These are phyloP conservation scores for Sphagnum tenellum DNA, from an alignment of 225 moss, liverwort and hornwort genomes.

Conservation along the genomic window DNA sequence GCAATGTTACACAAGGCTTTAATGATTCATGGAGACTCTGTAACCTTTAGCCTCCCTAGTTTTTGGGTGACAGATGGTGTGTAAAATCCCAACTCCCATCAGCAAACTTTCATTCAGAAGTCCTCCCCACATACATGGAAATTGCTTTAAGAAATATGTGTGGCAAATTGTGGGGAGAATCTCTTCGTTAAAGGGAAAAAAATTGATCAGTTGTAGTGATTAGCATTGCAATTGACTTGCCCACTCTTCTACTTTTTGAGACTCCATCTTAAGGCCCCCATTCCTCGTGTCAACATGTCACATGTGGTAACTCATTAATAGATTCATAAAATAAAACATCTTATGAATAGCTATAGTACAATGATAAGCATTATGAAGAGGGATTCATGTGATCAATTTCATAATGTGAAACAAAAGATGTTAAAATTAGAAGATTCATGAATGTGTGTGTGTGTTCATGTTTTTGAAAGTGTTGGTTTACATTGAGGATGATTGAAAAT, in stretches of 20 bases:
- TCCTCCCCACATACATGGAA: constrained; percentile 98
- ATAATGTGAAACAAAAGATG: too few relatives aligned
- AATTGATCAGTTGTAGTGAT: constrained; percentile 97
- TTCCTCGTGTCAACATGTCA: constrained; percentile 91
- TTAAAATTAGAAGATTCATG: too few relatives aligned
- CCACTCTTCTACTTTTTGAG: constrained; percentile 98
- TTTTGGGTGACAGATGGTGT: constrained; percentile 96
- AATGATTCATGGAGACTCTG: constrained; percentile 69
- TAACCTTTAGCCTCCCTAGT: constrained; percentile 68
- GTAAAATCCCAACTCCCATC: constrained; percentile 84
- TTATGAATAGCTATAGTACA: too few relatives aligned
- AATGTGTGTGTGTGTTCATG: too few relatives aligned
- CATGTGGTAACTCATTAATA: constrained; percentile 62
- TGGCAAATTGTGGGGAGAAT: constrained; percentile 78
- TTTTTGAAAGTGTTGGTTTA: too few relatives aligned
- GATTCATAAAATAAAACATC: too few relatives aligned
- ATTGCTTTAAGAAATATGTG: constrained; percentile 65
- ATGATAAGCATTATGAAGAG: too few relatives aligned
- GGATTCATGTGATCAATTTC: too few relatives aligned
- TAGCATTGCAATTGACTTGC: constrained; percentile 99
- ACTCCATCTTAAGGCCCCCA: constrained; percentile 93
- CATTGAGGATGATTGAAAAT: too few relatives aligned
- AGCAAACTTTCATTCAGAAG: constrained; percentile 96
- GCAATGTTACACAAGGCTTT: constrained; percentile 89
- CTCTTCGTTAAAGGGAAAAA: constrained; percentile 93